Evolutionary conservation across 495 filamentous ascomycete genomes (phyloP).

Genomic region (Clavariopsis aquatica): DNA sequence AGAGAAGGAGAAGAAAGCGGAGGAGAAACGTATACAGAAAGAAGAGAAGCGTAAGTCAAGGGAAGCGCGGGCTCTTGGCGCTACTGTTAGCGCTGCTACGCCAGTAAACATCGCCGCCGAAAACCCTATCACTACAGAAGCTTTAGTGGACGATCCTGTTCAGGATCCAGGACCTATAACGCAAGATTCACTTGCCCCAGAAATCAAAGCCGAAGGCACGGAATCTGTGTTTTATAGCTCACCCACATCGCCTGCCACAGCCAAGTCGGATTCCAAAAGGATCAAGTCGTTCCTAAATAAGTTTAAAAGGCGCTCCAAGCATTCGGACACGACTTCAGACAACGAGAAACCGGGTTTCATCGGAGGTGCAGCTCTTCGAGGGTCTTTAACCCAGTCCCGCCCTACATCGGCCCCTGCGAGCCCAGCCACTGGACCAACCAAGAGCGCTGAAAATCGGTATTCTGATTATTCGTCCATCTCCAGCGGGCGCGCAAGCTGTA

Average conservation of each 20-base stretch:
- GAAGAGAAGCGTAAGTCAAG: slow-evolving; percentile 48
- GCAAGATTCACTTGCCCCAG: not conserved
- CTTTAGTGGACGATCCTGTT: slow-evolving; percentile 21
- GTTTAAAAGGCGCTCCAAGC: slow-evolving; percentile 35
- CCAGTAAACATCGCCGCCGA: slow-evolving; percentile 7
- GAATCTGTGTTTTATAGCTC: slow-evolving; percentile 1
- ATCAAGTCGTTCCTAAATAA: slow-evolving; percentile 35
- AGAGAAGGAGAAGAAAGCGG: slow-evolving; percentile 51
- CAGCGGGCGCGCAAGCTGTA: not conserved
- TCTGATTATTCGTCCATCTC: slow-evolving; percentile 31
- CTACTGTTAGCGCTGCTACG: slow-evolving; percentile 33
- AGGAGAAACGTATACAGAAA: slow-evolving; percentile 52
- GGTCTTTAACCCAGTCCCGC: not conserved
- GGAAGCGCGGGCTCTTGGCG: slow-evolving; percentile 21
- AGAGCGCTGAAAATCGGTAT: slow-evolving; percentile 6
- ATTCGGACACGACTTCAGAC: slow-evolving; percentile 11
- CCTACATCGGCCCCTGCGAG: slow-evolving; percentile 11
- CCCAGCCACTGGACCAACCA: not conserved
- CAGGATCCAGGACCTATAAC: slow-evolving; percentile 3
- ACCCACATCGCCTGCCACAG: slow-evolving; percentile 24
- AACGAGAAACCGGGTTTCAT: slow-evolving; percentile 28
- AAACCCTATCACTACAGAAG: not conserved
- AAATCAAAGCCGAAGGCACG: not conserved
- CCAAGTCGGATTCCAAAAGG: slow-evolving; percentile 21
- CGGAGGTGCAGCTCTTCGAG: slow-evolving; percentile 25